Evolutionary conservation across 2,329 filamentous ascomycete genomes (phyloP).

Genomic region (Cercospora berteroae): DNA sequence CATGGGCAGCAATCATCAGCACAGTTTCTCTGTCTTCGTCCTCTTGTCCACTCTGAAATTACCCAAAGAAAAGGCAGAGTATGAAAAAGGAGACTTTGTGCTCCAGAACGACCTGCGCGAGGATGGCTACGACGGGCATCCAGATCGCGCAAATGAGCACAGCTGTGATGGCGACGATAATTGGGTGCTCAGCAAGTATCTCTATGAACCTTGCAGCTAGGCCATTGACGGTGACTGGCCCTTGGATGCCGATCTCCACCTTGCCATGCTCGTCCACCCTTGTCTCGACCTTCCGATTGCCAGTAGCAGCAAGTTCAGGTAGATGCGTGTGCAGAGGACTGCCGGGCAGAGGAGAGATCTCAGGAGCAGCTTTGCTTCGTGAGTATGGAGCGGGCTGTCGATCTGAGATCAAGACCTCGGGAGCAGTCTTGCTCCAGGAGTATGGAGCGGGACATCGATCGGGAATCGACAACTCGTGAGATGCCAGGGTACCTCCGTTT

Average conservation of each 20-base stretch:
- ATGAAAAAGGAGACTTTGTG: background rate
- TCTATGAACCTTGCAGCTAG: background rate
- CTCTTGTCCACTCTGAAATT: background rate
- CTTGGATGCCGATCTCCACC: background rate
- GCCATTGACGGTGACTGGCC: background rate
- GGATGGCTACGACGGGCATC: background rate
- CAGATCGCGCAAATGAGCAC: background rate
- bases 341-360: background rate
- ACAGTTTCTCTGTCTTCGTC: background rate
- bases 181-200: background rate
- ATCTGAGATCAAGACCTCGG: background rate
- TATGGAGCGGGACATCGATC: background rate
- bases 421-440: background rate
- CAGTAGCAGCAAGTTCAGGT: background rate
- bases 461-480: background rate
- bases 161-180: background rate
- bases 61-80: background rate
- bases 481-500: background rate
- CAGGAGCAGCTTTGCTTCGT: background rate
- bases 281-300: background rate
- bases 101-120: background rate
- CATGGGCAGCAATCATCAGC: background rate
- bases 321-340: background rate
- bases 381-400: background rate
- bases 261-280: background rate